Evolutionary conservation across 2,329 filamentous ascomycete genomes (phyloP).

Genomic region (Dactylellina parvicollis): DNA sequence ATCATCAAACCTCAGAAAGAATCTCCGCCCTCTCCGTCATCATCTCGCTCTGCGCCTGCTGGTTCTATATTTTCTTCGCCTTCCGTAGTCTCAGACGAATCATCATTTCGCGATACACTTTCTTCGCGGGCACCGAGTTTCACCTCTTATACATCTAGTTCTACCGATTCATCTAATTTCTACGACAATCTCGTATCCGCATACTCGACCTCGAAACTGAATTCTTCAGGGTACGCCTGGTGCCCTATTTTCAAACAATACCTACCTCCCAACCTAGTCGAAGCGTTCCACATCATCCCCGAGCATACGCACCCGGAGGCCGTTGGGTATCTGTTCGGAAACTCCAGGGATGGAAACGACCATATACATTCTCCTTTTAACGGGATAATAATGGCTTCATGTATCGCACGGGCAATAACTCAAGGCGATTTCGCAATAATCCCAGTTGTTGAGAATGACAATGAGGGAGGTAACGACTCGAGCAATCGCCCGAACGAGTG

Average conservation of each 20-base stretch:
- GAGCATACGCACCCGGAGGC: constrained; percentile 5
- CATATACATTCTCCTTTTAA: constrained; percentile 32
- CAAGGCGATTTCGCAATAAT: constrained; percentile 33
- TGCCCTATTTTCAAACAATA: constrained; percentile 50
- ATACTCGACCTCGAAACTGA: constrained; percentile 18
- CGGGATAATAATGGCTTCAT: constrained; percentile 38
- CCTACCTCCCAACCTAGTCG: constrained; percentile 16
- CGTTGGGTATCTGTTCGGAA: constrained; percentile 30
- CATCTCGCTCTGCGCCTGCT: too few relatives aligned
- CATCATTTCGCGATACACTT: background rate
- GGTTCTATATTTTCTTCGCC: background rate
- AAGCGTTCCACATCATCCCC: constrained; percentile 28
- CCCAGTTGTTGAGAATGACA: background rate
- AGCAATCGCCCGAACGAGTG: background rate
- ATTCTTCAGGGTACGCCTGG: constrained; percentile 15
- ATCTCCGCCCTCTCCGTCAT: background rate
- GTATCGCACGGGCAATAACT: constrained; percentile 12
- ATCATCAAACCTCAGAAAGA: background rate
- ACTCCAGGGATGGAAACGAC: background rate
- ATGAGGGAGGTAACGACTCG: background rate
- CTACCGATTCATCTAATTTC: background rate
- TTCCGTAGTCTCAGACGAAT: background rate
- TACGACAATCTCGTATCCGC: constrained; percentile 4
- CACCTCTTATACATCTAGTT: background rate
- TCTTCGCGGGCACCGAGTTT: background rate